These are phyloP conservation scores for Globisporangium lucens DNA, from an alignment of 352 stramenopile species.

Conservation along the genomic window DNA sequence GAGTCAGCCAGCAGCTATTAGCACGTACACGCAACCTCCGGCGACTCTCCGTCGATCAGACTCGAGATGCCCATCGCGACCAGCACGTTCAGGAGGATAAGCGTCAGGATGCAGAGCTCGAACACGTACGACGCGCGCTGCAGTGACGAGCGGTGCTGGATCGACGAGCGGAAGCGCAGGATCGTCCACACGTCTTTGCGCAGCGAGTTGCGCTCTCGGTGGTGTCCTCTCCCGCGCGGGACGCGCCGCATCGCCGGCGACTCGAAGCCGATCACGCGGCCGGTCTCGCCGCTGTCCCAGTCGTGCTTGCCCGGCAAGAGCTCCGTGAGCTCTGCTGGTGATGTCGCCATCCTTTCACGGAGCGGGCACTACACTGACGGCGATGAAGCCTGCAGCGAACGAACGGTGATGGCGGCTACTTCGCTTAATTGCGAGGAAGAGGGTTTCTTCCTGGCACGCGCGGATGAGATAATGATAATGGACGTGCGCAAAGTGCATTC, in stretches of 20 bases:
- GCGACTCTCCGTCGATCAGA: constrained; percentile 19
- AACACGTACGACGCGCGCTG: constrained; percentile 68
- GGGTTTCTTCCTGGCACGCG: neutral
- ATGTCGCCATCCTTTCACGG: neutral
- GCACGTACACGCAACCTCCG: constrained; percentile 12
- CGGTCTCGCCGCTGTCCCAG: constrained; percentile 27
- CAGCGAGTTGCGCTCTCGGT: constrained; percentile 21
- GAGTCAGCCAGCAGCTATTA: too few species aligned
- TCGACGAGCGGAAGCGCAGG: constrained; percentile 68
- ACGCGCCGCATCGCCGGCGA: neutral
- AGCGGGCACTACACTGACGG: neutral
- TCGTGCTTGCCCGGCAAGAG: constrained; percentile 27
- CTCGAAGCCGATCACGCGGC: constrained; percentile 15
- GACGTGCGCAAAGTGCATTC: neutral
- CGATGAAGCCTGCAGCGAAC: neutral
- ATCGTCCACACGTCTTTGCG: constrained; percentile 71
- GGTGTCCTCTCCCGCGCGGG: neutral
- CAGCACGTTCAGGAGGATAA: constrained; percentile 78
- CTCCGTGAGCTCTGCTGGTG: constrained; percentile 19
- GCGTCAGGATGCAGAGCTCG: constrained; percentile 59
- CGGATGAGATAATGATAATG: constrained; percentile 4
- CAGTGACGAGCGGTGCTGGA: constrained; percentile 50
- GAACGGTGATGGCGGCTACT: neutral
- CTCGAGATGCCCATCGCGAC: constrained; percentile 67
- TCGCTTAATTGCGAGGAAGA: neutral